These are phyloP conservation scores for Suhomyces maxii DNA, from an alignment of 1,139 yeast species.

Conservation along the genomic window DNA sequence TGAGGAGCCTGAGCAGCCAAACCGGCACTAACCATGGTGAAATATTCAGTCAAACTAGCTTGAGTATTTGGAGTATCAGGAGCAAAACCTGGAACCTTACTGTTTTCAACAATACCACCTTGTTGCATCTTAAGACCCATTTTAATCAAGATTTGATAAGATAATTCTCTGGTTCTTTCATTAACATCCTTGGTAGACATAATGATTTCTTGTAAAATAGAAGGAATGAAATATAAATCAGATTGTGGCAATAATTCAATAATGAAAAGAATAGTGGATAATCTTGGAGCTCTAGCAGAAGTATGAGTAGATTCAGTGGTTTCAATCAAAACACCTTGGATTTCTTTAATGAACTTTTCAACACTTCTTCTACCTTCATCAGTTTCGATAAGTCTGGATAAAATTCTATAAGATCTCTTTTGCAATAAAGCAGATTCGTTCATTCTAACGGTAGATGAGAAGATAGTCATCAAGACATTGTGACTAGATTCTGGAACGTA, in stretches of 20 bases:
- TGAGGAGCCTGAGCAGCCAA: conserved; percentile 91
- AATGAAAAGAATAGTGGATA: conserved; percentile 63
- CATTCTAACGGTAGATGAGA: conserved; percentile 61
- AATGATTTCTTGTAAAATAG: conserved; percentile 82
- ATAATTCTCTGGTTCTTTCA: conserved; percentile 83
- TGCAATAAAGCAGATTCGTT: conserved; percentile 70
- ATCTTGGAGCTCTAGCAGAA: conserved; percentile 80
- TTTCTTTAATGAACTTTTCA: conserved; percentile 50
- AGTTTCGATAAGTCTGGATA: conserved; percentile 67
- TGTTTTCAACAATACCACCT: conserved; percentile 70
- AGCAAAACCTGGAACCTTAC: conserved; percentile 69
- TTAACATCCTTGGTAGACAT: conserved; percentile 91
- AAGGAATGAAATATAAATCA: conserved; percentile 76
- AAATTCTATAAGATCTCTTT: conserved; percentile 84
- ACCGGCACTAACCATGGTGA: conserved; percentile 96
- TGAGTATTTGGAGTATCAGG: conserved; percentile 57
- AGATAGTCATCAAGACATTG: conserved; percentile 73
- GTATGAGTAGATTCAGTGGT: conserved; percentile 62
- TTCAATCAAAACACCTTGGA: conserved; percentile 59
- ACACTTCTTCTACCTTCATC: conserved; percentile 62
- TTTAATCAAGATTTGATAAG: conserved; percentile 71
- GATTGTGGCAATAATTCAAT: conserved; percentile 60
- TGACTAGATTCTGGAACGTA: conserved; percentile 73
- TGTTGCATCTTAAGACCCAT: conserved; percentile 79
- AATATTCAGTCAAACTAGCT: conserved; percentile 77